These are phyloP conservation scores for Cyberlindnera amylophila DNA, from an alignment of 805 yeast species.

Conservation along the genomic window DNA sequence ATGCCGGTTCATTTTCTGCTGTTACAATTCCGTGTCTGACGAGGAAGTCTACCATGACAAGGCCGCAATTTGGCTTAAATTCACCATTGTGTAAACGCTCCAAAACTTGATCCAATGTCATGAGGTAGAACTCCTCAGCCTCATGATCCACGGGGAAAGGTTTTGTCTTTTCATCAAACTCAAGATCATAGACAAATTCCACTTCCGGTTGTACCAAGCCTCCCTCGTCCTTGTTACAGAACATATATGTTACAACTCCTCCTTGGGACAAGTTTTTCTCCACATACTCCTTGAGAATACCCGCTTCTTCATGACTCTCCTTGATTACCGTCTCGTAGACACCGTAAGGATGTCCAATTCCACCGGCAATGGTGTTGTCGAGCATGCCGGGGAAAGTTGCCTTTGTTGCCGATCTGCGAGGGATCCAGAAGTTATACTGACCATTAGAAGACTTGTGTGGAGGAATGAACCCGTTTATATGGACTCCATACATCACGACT, in stretches of 20 bases:
- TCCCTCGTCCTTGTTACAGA: conserved; percentile 38
- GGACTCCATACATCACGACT: conserved; percentile 86
- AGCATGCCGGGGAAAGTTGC: conserved; percentile 88
- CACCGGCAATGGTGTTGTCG: conserved; percentile 96
- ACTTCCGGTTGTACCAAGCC: conserved; percentile 86
- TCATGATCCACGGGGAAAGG: conserved; percentile 73
- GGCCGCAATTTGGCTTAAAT: conserved; percentile 88
- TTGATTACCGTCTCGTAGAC: conserved; percentile 73
- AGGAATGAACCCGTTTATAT: conserved; percentile 73
- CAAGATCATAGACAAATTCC: conserved; percentile 74
- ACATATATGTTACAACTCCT: conserved; percentile 71
- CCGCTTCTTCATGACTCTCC: conserved; percentile 91
- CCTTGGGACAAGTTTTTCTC: conserved; percentile 39
- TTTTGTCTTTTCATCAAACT: conserved; percentile 38
- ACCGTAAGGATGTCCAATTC: conserved; percentile 79
- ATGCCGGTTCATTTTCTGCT: conserved; percentile 63
- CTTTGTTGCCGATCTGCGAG: conserved; percentile 72
- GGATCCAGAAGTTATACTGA: conserved; percentile 69
- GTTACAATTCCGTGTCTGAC: conserved; percentile 78
- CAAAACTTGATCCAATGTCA: conserved; percentile 56
- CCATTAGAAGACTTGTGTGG: conserved; percentile 37
- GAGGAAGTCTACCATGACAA: conserved; percentile 76
- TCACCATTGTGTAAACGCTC: conserved; percentile 47
- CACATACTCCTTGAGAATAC: conserved; percentile 54
- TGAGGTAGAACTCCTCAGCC: conserved; percentile 65